These are phyloP conservation scores for Monilinia aucupariae DNA, from an alignment of 2,329 filamentous ascomycete species.

Conservation along the genomic window DNA sequence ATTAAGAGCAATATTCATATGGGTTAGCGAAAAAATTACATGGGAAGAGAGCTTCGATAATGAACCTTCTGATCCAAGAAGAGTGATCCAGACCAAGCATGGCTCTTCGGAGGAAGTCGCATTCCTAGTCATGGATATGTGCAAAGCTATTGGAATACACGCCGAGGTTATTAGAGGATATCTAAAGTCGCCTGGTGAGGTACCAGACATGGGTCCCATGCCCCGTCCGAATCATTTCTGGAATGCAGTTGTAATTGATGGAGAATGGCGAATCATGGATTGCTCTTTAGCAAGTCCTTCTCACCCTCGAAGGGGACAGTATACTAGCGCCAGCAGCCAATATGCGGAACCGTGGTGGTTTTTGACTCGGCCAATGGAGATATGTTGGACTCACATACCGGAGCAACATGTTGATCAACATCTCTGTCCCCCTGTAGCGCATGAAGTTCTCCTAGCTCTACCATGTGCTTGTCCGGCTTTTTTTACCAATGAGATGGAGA, in stretches of 20 bases:
- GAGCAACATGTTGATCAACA: slow-evolving; percentile 85
- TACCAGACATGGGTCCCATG: slow-evolving; percentile 71
- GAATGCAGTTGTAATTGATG: slow-evolving; percentile 90
- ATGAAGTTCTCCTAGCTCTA: slow-evolving; percentile 79
- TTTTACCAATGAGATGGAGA: slow-evolving; percentile 74
- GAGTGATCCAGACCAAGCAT: slow-evolving; percentile 77
- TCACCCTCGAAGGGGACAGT: slow-evolving; percentile 71
- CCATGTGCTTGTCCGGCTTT: slow-evolving; percentile 82
- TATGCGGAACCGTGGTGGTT: slow-evolving; percentile 89
- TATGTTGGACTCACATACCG: slow-evolving; percentile 94
- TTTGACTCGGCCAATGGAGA: slow-evolving; percentile 77
- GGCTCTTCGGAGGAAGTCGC: slow-evolving; percentile 89
- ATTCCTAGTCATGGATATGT: slow-evolving; percentile 87
- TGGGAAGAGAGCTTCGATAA: slow-evolving; percentile 96
- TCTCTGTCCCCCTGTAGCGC: slow-evolving; percentile 79
- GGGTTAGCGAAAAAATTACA: slow-evolving; percentile 88
- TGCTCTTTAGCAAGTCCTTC: slow-evolving; percentile 88
- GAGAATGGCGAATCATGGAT: slow-evolving; percentile 95
- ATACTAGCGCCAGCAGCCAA: slow-evolving; percentile 65
- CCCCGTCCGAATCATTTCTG: slow-evolving; percentile 95
- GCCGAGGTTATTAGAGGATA: slow-evolving; percentile 86
- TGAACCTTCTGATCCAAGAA: slow-evolving; percentile 66
- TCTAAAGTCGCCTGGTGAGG: slow-evolving; percentile 82
- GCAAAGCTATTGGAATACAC: slow-evolving; percentile 77
- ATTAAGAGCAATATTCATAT: slow-evolving; percentile 90